Conservation (phyloP, 2,329 filamentous ascomycete species). For the Claviceps sp. region DNA sequence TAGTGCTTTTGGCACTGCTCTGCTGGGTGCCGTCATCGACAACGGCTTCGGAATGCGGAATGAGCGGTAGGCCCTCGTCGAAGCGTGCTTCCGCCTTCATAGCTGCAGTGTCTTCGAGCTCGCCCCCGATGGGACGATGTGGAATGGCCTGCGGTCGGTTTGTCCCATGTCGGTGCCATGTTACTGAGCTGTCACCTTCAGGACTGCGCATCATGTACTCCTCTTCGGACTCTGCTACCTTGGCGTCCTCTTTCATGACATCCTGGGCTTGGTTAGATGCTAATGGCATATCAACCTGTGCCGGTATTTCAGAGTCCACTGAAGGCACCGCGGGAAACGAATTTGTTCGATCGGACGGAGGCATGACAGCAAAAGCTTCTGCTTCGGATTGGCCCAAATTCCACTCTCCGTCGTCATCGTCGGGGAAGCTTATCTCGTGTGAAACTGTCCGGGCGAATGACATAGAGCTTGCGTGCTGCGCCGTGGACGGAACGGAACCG, state of each 20-base stretch:
- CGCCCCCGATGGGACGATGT: conserved; percentile 29
- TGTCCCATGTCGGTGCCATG: conserved; percentile 5
- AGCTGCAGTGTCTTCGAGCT: conserved; percentile 25
- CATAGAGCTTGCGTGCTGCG: conserved; percentile 45
- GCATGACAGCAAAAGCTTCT: conserved; percentile 48
- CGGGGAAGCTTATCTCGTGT: conserved; percentile 45
- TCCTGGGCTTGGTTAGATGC: conserved; percentile 38
- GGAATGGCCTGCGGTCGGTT: conserved; percentile 12
- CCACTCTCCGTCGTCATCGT: conserved; percentile 48
- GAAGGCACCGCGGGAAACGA: conserved; percentile 47
- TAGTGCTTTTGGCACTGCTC: conserved; percentile 11
- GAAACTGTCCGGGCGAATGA: conserved; percentile 53
- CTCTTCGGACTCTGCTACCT: conserved; percentile 28
- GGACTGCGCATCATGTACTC: conserved; percentile 12
- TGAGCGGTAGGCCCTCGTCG: conserved; percentile 57
- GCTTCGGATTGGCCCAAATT: conserved; percentile 35
- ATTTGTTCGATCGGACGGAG: conserved; percentile 43
- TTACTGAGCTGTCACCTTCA: conserved; percentile 5
- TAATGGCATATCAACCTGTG: conserved; percentile 24
- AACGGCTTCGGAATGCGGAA: conserved; percentile 21
- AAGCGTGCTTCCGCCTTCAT: conserved; percentile 44
- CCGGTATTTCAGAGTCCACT: conserved; percentile 14
- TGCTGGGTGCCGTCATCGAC: conserved; percentile 1
- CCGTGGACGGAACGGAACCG: conserved; percentile 13
- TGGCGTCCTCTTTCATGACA: conserved; percentile 39